Evolutionary conservation across 75 land plant genomes (phyloP).

Genomic region (Sequoiadendron giganteum): DNA sequence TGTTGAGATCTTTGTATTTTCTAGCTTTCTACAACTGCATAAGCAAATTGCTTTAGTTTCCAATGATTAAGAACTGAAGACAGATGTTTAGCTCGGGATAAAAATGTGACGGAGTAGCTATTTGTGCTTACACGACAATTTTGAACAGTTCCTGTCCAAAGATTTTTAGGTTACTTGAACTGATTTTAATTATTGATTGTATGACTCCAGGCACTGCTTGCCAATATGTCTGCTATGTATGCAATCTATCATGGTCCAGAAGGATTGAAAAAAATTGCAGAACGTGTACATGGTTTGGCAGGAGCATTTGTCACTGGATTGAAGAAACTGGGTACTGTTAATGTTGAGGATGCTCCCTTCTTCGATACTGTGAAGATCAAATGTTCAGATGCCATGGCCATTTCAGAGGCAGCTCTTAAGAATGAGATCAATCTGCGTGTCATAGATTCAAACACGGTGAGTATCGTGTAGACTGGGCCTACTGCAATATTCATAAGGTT

Average conservation of each 20-base stretch:
- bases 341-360: slow-evolving; percentile 75
- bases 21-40: background rate
- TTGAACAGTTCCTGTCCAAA: background rate
- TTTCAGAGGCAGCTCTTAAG: slow-evolving; percentile 64
- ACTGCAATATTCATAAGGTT: background rate
- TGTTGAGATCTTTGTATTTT: background rate
- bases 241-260: slow-evolving; percentile 99
- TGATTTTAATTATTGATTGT: background rate
- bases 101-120: background rate
- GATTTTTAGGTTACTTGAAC: background rate
- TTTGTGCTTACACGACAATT: background rate
- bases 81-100: background rate
- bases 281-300: slow-evolving; percentile 91
- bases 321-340: slow-evolving; percentile 70
- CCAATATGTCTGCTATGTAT: slow-evolving; percentile 99
- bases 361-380: slow-evolving; percentile 95
- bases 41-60: background rate
- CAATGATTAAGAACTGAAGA: background rate
- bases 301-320: slow-evolving; percentile 73
- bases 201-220: slow-evolving; percentile 79
- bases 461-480: slow-evolving; percentile 13
- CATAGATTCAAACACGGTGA: slow-evolving; percentile 73
- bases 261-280: slow-evolving; percentile 88
- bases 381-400: slow-evolving; percentile 65
- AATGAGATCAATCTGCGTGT: slow-evolving; percentile 81